Evolutionary conservation across 768 basidiomycete species (phyloP).

Genomic region (Naganishia antarctica): DNA sequence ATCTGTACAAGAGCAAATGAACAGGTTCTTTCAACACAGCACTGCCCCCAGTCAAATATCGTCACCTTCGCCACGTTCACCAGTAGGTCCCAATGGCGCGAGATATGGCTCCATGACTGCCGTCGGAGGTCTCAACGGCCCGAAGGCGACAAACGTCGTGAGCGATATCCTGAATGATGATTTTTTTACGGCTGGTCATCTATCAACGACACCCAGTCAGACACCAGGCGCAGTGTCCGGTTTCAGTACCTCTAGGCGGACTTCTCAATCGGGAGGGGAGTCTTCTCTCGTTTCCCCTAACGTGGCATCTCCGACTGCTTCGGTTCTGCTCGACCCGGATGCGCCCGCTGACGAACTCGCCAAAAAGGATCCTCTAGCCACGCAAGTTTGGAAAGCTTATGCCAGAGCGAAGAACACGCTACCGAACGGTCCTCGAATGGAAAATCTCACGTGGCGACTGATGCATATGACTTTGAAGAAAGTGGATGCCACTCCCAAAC

Average conservation of each 20-base stretch:
- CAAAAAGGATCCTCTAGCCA: slow-evolving; percentile 79
- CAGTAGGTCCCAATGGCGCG: background rate
- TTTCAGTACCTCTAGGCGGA: slow-evolving; percentile 32
- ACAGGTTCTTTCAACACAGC: slow-evolving; percentile 7
- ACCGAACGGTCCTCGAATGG: slow-evolving; percentile 92
- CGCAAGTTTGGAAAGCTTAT: slow-evolving; percentile 97
- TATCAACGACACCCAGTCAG: slow-evolving; percentile 27
- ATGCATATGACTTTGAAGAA: slow-evolving; percentile 92
- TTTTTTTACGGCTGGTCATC: slow-evolving; percentile 35
- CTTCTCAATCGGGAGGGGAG: slow-evolving; percentile 29
- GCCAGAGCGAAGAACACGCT: slow-evolving; percentile 80
- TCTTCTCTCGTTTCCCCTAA: slow-evolving; percentile 30
- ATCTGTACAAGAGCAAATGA: slow-evolving; percentile 2
- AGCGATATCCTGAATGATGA: slow-evolving; percentile 44
- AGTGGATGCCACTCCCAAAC: slow-evolving; percentile 44
- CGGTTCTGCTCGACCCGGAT: background rate
- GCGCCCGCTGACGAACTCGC: slow-evolving; percentile 37
- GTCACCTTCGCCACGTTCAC: background rate
- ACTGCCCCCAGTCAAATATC: slow-evolving; percentile 17
- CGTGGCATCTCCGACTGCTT: slow-evolving; percentile 25
- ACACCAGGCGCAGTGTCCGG: slow-evolving; percentile 26
- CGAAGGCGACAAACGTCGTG: slow-evolving; percentile 32
- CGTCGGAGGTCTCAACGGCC: background rate
- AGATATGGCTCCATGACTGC: slow-evolving; percentile 1
- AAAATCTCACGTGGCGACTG: slow-evolving; percentile 97